Percentiles rank a stretch among this genome's conserved stretches.
Conservation (phyloP, 768 basidiomycete genomes). For the Pisolithus tinctorius region DNA sequence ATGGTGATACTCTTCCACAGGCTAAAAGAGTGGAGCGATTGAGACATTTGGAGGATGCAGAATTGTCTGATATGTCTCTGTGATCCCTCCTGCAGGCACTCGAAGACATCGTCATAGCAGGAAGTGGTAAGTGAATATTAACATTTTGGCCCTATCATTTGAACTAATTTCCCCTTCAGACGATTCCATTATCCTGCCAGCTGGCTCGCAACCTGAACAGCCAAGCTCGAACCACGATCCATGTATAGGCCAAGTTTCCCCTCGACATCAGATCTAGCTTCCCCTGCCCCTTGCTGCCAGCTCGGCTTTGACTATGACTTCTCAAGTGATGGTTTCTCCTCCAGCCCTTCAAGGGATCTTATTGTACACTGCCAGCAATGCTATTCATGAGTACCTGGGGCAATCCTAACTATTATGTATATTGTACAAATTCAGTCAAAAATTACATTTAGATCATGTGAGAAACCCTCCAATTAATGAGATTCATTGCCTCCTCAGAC, state of each 20-base stretch:
- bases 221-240: constrained; percentile 60
- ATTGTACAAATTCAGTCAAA: too few species aligned
- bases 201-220: not conserved
- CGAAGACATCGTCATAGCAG: constrained; percentile 26
- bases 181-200: constrained; percentile 42
- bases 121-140: constrained; percentile 22
- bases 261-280: constrained; percentile 62
- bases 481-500: too few species aligned
- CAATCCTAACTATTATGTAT: too few species aligned
- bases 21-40: constrained; percentile 19
- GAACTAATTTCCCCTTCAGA: constrained; percentile 25
- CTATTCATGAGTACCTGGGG: too few species aligned
- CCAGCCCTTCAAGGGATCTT: constrained; percentile 43
- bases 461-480: too few species aligned
- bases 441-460: too few species aligned
- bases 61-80: constrained; percentile 4
- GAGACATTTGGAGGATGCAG: constrained; percentile 16
- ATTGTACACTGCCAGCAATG: constrained; percentile 35
- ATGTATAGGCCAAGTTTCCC: constrained; percentile 60
- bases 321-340: constrained; percentile 39
- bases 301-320: constrained; percentile 30
- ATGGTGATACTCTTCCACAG: constrained; percentile 8
- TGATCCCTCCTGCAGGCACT: constrained; percentile 12
- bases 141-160: not conserved
- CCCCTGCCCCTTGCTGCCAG: constrained; percentile 45